phyloP scores from a whole-genome alignment of 225 moss, liverwort and hornwort genomes.

The Pseudoscleropodium purum region DNA sequence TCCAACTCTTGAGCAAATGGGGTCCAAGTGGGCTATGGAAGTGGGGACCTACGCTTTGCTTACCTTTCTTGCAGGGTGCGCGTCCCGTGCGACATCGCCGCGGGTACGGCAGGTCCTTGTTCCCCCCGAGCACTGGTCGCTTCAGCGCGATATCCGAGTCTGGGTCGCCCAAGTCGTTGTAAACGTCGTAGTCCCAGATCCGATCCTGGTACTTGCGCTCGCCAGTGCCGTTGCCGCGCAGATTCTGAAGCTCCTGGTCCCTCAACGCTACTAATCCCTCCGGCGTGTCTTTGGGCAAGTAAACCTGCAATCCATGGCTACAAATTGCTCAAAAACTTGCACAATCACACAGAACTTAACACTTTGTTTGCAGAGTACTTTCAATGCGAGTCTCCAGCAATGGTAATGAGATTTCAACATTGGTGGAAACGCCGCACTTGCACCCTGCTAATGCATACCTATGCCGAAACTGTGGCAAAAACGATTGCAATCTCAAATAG shows the following conservation, averaged over 20 bases:
- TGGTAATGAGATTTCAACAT: not conserved
- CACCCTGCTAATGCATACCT: not conserved
- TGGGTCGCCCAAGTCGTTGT: slow-evolving; percentile 67
- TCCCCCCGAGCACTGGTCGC: slow-evolving; percentile 51
- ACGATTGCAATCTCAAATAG: not conserved
- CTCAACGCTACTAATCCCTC: slow-evolving; percentile 44
- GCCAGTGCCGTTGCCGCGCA: slow-evolving; percentile 47
- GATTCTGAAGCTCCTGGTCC: slow-evolving; percentile 39
- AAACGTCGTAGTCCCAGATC: slow-evolving; percentile 64
- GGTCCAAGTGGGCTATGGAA: not conserved
- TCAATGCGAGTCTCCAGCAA: not conserved
- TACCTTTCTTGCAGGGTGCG: slow-evolving; percentile 14
- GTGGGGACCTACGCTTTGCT: not conserved
- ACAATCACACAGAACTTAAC: not conserved
- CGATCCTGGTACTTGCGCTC: slow-evolving; percentile 47
- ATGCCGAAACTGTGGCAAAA: not conserved
- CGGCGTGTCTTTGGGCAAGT: slow-evolving; percentile 66
- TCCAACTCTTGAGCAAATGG: not conserved
- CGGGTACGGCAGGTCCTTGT: slow-evolving; percentile 44
- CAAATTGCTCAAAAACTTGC: not conserved
- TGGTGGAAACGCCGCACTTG: not conserved
- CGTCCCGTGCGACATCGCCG: slow-evolving; percentile 67
- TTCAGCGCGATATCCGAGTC: not conserved
- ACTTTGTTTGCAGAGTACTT: not conserved
- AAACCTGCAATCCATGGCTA: slow-evolving; percentile 25